Evolutionary conservation across 2,329 filamentous ascomycete species (phyloP).

Genomic region (Atkinsonella texensis): DNA sequence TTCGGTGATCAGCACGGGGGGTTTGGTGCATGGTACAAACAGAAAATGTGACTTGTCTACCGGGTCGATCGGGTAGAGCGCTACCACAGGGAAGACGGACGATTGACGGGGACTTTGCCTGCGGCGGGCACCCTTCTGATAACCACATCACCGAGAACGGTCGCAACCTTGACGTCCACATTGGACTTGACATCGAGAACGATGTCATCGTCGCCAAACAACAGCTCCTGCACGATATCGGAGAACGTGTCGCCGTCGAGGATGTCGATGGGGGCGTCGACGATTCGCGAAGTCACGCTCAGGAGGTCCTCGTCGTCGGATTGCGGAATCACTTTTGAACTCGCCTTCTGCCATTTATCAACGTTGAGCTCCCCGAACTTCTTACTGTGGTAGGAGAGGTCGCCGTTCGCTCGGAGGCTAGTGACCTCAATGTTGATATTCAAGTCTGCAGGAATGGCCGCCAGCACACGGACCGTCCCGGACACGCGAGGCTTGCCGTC

Average conservation of each 20-base stretch:
- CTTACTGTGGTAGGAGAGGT: constrained; percentile 66
- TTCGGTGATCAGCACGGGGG: constrained; percentile 10
- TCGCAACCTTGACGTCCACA: constrained; percentile 74
- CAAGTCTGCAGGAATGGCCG: constrained; percentile 72
- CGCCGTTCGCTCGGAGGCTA: constrained; percentile 61
- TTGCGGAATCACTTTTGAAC: constrained; percentile 55
- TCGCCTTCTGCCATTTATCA: constrained; percentile 70
- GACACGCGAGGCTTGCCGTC: constrained; percentile 68
- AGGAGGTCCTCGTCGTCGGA: constrained; percentile 49
- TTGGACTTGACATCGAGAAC: constrained; percentile 62
- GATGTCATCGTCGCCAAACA: constrained; percentile 64
- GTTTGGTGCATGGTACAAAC: constrained; percentile 8
- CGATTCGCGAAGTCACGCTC: constrained; percentile 62
- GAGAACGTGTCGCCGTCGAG: constrained; percentile 69
- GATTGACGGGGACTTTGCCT: constrained; percentile 82
- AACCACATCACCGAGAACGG: constrained; percentile 67
- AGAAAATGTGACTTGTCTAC: constrained; percentile 14
- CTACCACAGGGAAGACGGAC: constrained; percentile 51
- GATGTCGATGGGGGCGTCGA: constrained; percentile 70
- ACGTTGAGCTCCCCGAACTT: constrained; percentile 76
- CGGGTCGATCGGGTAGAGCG: constrained; percentile 9
- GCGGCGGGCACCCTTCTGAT: constrained; percentile 76
- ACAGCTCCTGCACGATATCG: constrained; percentile 65
- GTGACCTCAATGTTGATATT: constrained; percentile 74
- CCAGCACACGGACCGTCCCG: constrained; percentile 67